These are phyloP conservation scores for Pichia sp. DNA, from an alignment of 1,139 yeast genomes.

Conservation along the genomic window DNA sequence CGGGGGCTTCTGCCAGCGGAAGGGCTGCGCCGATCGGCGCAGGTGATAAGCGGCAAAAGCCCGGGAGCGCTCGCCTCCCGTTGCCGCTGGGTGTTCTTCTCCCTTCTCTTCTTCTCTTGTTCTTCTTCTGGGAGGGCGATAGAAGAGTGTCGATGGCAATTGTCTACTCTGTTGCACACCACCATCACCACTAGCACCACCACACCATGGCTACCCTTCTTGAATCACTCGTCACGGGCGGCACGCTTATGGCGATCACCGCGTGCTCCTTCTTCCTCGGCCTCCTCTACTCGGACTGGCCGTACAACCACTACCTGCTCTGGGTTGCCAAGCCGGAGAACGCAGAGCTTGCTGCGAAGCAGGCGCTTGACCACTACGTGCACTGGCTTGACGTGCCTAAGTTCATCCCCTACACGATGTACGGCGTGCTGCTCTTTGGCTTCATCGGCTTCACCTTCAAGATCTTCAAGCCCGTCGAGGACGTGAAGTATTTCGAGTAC, in stretches of 20 bases:
- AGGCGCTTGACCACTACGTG: slow-evolving; percentile 70
- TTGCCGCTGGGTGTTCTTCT: too few relatives aligned
- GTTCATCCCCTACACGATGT: slow-evolving; percentile 57
- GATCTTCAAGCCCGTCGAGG: slow-evolving; percentile 80
- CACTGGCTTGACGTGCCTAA: slow-evolving; percentile 65
- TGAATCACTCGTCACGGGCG: slow-evolving; percentile 14
- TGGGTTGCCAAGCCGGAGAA: slow-evolving; percentile 52
- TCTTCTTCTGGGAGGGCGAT: not conserved
- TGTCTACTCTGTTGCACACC: too few relatives aligned
- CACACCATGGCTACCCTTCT: slow-evolving; percentile 4
- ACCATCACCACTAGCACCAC: not conserved
- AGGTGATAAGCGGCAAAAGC: too few relatives aligned
- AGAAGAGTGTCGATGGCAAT: too few relatives aligned
- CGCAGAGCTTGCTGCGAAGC: slow-evolving; percentile 38
- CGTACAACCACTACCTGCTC: slow-evolving; percentile 77
- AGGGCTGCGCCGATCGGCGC: not conserved
- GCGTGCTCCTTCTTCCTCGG: slow-evolving; percentile 77
- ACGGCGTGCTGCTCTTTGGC: slow-evolving; percentile 51
- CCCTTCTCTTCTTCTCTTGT: not conserved
- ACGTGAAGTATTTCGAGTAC: slow-evolving; percentile 83
- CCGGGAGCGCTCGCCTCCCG: too few relatives aligned
- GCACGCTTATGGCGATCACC: slow-evolving; percentile 25
- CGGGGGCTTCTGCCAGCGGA: too few relatives aligned
- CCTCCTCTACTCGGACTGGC: slow-evolving; percentile 69
- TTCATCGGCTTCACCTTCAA: slow-evolving; percentile 71